A percentile compares a stretch with the other conserved stretches of the same genome.
Evolutionary conservation across 257 asterid genomes (phyloP).

Genomic region (Forsythia viridissima): DNA sequence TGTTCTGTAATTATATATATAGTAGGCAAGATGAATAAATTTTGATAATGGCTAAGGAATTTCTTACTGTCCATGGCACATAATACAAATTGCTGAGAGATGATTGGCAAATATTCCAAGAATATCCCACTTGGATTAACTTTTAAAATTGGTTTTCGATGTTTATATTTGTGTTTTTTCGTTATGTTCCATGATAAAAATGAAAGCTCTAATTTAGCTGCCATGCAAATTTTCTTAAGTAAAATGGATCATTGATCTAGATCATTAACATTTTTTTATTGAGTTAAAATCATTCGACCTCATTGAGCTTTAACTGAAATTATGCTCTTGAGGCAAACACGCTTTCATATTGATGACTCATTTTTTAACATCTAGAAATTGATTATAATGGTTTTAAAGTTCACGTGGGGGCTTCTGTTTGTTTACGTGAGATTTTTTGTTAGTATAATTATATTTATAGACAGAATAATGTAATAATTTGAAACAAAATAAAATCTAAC

Average conservation of each 20-base stretch:
- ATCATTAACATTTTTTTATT: background rate
- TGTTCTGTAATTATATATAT: constrained; percentile 13
- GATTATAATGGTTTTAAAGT: too few species aligned
- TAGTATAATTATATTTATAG: too few species aligned
- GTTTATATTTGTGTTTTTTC: constrained; percentile 26
- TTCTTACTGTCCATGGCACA: background rate
- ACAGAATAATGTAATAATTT: too few species aligned
- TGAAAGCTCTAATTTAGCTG: background rate
- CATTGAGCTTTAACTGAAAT: background rate
- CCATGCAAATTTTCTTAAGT: background rate
- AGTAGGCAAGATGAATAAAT: constrained; percentile 13
- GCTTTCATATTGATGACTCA: too few species aligned
- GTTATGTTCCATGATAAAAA: constrained; percentile 28
- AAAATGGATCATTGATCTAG: background rate
- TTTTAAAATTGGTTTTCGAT: constrained; percentile 17
- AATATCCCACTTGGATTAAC: constrained; percentile 31
- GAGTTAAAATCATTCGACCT: background rate
- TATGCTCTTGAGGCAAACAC: too few species aligned
- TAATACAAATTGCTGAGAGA: constrained; percentile 12
- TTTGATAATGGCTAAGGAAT: constrained; percentile 6
- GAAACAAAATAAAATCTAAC: too few species aligned
- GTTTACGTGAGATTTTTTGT: too few species aligned
- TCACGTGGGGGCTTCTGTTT: too few species aligned
- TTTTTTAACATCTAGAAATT: too few species aligned
- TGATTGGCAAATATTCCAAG: constrained; percentile 41